Evolutionary conservation across 257 asterid genomes (phyloP).

Genomic region (Scutellaria galericulata): DNA sequence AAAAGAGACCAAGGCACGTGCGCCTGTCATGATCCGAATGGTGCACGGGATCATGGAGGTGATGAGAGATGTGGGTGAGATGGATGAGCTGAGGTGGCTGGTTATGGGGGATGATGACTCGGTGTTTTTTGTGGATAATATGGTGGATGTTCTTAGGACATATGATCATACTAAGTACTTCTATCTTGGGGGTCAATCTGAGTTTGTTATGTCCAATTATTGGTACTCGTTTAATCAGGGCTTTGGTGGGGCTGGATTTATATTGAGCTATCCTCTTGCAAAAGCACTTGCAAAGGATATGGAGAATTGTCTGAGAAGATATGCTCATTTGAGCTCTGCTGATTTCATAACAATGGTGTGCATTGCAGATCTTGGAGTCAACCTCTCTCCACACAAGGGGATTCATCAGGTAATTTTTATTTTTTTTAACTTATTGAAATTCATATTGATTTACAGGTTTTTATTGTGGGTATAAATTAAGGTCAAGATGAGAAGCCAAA

Average conservation of each 20-base stretch:
- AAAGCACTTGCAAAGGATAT: conserved; percentile 52
- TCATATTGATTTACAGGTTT: too few species aligned
- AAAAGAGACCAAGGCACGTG: conserved; percentile 37
- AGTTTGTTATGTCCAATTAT: conserved; percentile 54
- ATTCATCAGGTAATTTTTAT: conserved; percentile 53
- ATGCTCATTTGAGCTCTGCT: conserved; percentile 47
- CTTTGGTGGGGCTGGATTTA: conserved; percentile 79
- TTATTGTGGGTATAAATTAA: too few species aligned
- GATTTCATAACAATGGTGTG: conserved; percentile 66
- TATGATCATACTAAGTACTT: conserved; percentile 62
- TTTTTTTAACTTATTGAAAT: not conserved
- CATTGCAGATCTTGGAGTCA: conserved; percentile 66
- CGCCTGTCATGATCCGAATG: conserved; percentile 54
- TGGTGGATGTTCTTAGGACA: conserved; percentile 48
- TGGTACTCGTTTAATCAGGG: conserved; percentile 63
- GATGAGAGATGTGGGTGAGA: conserved; percentile 40
- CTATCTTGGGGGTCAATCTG: conserved; percentile 70
- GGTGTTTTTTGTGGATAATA: conserved; percentile 62
- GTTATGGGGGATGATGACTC: conserved; percentile 88
- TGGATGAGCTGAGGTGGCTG: conserved; percentile 57
- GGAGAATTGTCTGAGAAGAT: conserved; percentile 53
- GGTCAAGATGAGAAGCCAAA: too few species aligned
- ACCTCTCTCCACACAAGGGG: conserved; percentile 58
- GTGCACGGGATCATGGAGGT: conserved; percentile 68
- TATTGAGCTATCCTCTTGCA: conserved; percentile 64